phyloP scores from a whole-genome alignment of 2,329 filamentous ascomycete genomes.

The Emmonsiellopsis sp. region DNA sequence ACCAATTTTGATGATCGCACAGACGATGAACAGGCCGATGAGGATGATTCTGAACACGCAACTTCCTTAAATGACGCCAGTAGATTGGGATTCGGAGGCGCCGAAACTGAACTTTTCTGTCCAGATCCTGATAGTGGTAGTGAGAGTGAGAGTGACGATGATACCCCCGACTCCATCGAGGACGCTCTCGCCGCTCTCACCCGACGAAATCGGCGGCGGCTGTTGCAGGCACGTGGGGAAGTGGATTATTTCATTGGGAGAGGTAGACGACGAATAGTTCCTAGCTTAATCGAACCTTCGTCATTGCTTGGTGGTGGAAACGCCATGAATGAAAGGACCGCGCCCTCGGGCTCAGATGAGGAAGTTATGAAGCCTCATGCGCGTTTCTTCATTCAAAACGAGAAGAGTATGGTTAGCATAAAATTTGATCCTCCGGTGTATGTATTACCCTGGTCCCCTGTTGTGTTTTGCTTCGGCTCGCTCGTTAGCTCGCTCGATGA shows the following conservation, averaged over 20 bases:
- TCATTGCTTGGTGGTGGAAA: background rate
- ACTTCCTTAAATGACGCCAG: slow-evolving; percentile 18
- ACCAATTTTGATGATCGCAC: slow-evolving; percentile 28
- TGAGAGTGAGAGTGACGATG: slow-evolving; percentile 11
- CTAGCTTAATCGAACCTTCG: slow-evolving; percentile 21
- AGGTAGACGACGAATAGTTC: slow-evolving; percentile 16
- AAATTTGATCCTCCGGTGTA: slow-evolving; percentile 51
- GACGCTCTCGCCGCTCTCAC: slow-evolving; percentile 18
- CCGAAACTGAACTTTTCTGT: background rate
- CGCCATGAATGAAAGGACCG: background rate
- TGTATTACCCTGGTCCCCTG: slow-evolving; percentile 12
- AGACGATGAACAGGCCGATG: slow-evolving; percentile 27
- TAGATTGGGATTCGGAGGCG: slow-evolving; percentile 14
- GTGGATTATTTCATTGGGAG: slow-evolving; percentile 6
- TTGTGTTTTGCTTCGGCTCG: background rate
- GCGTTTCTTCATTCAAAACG: slow-evolving; percentile 71
- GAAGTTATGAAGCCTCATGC: slow-evolving; percentile 64
- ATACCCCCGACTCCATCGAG: slow-evolving; percentile 12
- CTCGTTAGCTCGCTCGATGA: too few species aligned
- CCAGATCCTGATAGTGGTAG: slow-evolving; percentile 10
- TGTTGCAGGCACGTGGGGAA: slow-evolving; percentile 10
- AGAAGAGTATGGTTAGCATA: slow-evolving; percentile 77
- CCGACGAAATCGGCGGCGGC: slow-evolving; percentile 18
- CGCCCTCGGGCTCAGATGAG: slow-evolving; percentile 2
- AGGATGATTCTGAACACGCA: slow-evolving; percentile 16